These are phyloP conservation scores for Salmacisia buchloeana DNA, from an alignment of 1,284 basidiomycete genomes.

Conservation along the genomic window DNA sequence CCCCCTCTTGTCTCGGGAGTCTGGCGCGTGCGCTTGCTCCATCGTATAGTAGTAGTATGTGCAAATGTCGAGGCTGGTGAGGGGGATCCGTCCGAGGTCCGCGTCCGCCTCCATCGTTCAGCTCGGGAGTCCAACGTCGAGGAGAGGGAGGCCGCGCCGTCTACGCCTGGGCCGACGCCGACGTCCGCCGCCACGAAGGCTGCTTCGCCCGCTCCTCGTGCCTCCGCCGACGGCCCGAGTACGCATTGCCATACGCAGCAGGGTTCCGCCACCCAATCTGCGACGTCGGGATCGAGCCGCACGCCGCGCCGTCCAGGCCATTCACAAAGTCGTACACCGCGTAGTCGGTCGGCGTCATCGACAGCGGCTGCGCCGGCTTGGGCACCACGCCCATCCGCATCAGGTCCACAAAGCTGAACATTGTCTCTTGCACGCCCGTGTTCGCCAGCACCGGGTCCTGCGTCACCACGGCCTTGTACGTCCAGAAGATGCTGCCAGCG, in stretches of 20 bases:
- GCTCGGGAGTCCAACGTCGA: too few species aligned
- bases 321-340: neutral
- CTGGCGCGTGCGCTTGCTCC: too few species aligned
- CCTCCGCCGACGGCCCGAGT: neutral
- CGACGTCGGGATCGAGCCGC: neutral
- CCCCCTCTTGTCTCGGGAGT: too few species aligned
- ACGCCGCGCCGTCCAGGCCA: neutral
- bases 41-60: too few species aligned
- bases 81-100: too few species aligned
- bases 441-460: slow-evolving; percentile 21
- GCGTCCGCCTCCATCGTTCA: too few species aligned
- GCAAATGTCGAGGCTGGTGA: too few species aligned
- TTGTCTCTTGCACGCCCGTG: slow-evolving; percentile 18
- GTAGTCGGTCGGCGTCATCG: neutral
- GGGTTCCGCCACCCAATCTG: slow-evolving; percentile 3
- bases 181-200: neutral
- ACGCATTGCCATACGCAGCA: neutral
- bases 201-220: neutral
- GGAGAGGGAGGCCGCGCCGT: too few species aligned
- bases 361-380: slow-evolving; percentile 17
- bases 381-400: slow-evolving; percentile 21
- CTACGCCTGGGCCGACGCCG: too few species aligned
- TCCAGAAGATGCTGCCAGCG: slow-evolving; percentile 45
- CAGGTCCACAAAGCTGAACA: slow-evolving; percentile 34
- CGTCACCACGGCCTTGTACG: slow-evolving; percentile 32